phyloP scores from a whole-genome alignment of 1,284 basidiomycete genomes.

The Athelia sp. region DNA sequence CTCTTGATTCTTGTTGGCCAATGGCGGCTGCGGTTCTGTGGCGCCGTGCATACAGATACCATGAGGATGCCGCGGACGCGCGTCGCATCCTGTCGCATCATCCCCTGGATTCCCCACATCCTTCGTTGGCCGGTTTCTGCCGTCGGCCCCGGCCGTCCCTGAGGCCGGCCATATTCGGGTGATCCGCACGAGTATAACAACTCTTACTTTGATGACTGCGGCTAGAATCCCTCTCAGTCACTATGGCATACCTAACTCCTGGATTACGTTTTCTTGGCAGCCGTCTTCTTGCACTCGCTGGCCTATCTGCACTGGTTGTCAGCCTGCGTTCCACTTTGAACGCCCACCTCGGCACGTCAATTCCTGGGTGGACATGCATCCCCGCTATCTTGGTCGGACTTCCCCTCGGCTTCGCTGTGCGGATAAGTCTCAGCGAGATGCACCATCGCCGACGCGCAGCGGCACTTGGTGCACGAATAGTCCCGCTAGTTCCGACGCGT shows the following conservation, averaged over 20 bases:
- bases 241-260: neutral
- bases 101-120: no score
- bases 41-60: no score
- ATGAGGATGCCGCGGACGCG: no score
- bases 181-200: no score
- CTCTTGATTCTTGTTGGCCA: no score
- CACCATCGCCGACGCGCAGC: constrained; percentile 9
- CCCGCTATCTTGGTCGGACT: neutral
- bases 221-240: neutral
- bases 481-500: constrained; percentile 10
- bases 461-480: constrained; percentile 18
- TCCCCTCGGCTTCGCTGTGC: neutral
- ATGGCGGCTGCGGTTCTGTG: no score
- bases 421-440: neutral
- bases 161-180: no score
- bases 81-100: no score
- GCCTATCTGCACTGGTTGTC: neutral
- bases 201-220: no score
- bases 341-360: neutral
- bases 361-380: neutral
- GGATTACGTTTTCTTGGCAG: neutral
- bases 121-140: no score
- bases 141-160: no score
- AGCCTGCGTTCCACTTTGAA: neutral
- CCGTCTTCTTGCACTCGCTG: neutral